These are phyloP conservation scores for Serendipita indica DNA, from an alignment of 768 basidiomycete species.

Conservation along the genomic window DNA sequence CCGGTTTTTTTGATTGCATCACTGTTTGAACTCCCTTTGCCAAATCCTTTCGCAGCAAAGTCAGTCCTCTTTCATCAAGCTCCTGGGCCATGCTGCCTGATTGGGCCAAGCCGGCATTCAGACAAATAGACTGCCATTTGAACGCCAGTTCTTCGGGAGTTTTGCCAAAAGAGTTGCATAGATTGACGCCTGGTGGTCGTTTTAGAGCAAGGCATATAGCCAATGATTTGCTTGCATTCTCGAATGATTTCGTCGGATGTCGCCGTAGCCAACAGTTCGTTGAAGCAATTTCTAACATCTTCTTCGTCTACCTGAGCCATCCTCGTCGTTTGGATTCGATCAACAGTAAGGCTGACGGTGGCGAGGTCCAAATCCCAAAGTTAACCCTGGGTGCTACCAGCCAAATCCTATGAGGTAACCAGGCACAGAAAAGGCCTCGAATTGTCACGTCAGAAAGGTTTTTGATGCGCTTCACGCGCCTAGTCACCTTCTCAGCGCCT, in stretches of 20 bases:
- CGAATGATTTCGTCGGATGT: neutral
- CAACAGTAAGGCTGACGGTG: too few species aligned
- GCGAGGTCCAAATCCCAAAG: too few species aligned
- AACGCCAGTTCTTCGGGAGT: conserved; percentile 26
- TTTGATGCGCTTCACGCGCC: too few species aligned
- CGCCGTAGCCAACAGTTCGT: neutral
- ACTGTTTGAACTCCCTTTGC: neutral
- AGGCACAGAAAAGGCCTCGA: too few species aligned
- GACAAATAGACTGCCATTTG: conserved; percentile 31
- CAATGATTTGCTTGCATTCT: neutral
- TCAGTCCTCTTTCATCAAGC: conserved; percentile 15
- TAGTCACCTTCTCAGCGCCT: too few species aligned
- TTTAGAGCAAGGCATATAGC: neutral
- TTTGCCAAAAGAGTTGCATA: conserved; percentile 27
- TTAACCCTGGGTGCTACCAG: too few species aligned
- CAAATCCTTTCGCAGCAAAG: conserved; percentile 16
- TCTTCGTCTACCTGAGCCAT: conserved; percentile 1
- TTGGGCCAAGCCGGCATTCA: conserved; percentile 17
- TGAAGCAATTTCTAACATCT: neutral
- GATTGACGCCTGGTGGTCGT: conserved; percentile 23
- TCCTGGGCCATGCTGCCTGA: conserved; percentile 19
- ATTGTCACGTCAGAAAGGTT: too few species aligned
- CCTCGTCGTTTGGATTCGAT: too few species aligned
- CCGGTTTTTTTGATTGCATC: conserved; percentile 5
- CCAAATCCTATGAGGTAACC: too few species aligned